phyloP scores from a whole-genome alignment of 768 basidiomycete genomes.

The Naganishia vishniacii region DNA sequence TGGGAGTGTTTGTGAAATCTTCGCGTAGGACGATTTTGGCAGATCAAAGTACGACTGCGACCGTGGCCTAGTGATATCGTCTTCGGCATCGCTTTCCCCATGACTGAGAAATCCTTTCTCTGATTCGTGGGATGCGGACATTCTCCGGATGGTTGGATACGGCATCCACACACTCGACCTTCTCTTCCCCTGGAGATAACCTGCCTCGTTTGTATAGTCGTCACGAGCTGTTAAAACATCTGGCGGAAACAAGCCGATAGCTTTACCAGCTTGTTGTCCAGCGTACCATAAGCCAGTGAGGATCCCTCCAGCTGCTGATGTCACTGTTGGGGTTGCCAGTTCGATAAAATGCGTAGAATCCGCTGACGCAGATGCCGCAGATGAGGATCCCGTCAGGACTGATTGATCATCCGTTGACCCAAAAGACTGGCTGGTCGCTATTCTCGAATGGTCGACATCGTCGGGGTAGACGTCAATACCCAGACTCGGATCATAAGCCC shows the following conservation, averaged over 20 bases:
- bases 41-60: conserved; percentile 15
- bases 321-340: neutral
- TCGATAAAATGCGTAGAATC: neutral
- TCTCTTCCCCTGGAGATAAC: neutral
- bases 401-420: neutral
- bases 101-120: conserved; percentile 12
- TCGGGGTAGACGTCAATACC: neutral
- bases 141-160: neutral
- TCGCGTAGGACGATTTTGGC: conserved; percentile 4
- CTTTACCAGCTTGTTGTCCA: conserved; percentile 2
- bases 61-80: neutral
- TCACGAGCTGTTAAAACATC: neutral
- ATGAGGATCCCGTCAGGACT: neutral
- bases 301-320: conserved; percentile 19
- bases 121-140: conserved; percentile 4
- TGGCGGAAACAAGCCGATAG: neutral
- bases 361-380: neutral
- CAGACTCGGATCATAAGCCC: neutral
- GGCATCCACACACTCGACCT: neutral
- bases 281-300: conserved; percentile 16
- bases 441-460: neutral
- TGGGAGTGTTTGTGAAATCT: neutral
- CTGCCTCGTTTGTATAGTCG: neutral
- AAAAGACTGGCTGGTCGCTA: neutral
- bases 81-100: conserved; percentile 9